Percentiles rank a stretch among this genome's conserved stretches.
Conservation (phyloP, 1,139 yeast species). For the Saccharomyces pastorianus region DNA sequence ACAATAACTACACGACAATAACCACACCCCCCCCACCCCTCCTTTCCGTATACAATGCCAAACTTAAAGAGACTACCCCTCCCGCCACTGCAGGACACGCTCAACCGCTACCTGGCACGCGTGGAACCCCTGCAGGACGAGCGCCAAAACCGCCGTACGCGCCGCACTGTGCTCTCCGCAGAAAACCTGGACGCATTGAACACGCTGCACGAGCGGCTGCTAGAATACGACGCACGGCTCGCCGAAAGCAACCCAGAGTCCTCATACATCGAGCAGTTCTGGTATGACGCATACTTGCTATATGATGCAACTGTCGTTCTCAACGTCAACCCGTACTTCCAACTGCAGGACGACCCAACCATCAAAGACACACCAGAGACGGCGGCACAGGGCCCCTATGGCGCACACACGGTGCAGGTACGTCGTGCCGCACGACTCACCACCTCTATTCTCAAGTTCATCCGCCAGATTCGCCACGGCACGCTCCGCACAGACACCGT, state of each 20-base stretch:
- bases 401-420: conserved; percentile 41
- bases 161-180: conserved; percentile 49
- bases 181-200: conserved; percentile 44
- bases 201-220: conserved; percentile 8
- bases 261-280: conserved; percentile 83
- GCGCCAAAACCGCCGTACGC: conserved; percentile 53
- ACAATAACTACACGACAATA: conserved; percentile 1
- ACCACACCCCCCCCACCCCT: neutral
- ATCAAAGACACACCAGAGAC: conserved; percentile 40
- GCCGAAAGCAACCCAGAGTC: conserved; percentile 50
- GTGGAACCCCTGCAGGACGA: conserved; percentile 70
- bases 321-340: conserved; percentile 76
- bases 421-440: conserved; percentile 72
- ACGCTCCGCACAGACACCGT: conserved; percentile 64
- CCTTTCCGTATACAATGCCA: neutral
- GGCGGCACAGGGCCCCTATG: conserved; percentile 6
- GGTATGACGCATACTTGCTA: conserved; percentile 81
- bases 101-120: conserved; percentile 52
- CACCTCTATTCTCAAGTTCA: conserved; percentile 63
- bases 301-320: conserved; percentile 82
- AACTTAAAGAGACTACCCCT: conserved; percentile 44
- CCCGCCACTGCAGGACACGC: conserved; percentile 59
- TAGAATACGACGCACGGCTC: conserved; percentile 47
- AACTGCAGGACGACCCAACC: conserved; percentile 82
- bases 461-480: conserved; percentile 65